These are phyloP conservation scores for Dendrobium nobile DNA, from an alignment of 106 monocot genomes.

Conservation along the genomic window DNA sequence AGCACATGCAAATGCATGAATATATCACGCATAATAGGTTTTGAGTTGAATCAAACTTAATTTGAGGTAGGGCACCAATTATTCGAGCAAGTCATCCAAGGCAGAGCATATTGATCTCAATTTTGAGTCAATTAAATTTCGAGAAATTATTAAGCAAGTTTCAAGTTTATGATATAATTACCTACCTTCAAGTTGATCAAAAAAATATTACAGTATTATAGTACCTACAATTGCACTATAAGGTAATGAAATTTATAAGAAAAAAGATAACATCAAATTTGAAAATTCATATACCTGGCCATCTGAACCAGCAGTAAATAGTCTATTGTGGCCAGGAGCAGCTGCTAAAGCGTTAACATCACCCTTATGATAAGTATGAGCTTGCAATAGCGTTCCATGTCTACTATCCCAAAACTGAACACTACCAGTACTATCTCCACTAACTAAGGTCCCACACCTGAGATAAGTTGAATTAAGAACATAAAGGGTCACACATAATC, in stretches of 20 bases:
- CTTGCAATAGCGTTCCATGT: slow-evolving; percentile 77
- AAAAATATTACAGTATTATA: background rate
- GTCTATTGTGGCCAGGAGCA: slow-evolving; percentile 66
- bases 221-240: background rate
- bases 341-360: slow-evolving; percentile 78
- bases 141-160: background rate
- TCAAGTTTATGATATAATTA: background rate
- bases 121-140: too few relatives aligned
- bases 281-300: slow-evolving; percentile 53
- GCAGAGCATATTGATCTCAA: too few relatives aligned
- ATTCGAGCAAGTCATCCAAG: too few relatives aligned
- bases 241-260: background rate
- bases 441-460: slow-evolving; percentile 87
- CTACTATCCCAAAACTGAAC: slow-evolving; percentile 96
- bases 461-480: slow-evolving; percentile 8
- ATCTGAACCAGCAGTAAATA: slow-evolving; percentile 98
- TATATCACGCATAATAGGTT: too few relatives aligned
- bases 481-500: background rate
- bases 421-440: slow-evolving; percentile 93
- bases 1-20: too few relatives aligned
- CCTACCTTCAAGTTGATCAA: background rate
- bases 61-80: too few relatives aligned
- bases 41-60: too few relatives aligned
- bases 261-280: background rate
- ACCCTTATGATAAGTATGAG: slow-evolving; percentile 71